Evolutionary conservation across 2,329 filamentous ascomycete species (phyloP), one percentile per base, ranked within the genome.

Genomic region (Gyromitra esculenta): DNA sequence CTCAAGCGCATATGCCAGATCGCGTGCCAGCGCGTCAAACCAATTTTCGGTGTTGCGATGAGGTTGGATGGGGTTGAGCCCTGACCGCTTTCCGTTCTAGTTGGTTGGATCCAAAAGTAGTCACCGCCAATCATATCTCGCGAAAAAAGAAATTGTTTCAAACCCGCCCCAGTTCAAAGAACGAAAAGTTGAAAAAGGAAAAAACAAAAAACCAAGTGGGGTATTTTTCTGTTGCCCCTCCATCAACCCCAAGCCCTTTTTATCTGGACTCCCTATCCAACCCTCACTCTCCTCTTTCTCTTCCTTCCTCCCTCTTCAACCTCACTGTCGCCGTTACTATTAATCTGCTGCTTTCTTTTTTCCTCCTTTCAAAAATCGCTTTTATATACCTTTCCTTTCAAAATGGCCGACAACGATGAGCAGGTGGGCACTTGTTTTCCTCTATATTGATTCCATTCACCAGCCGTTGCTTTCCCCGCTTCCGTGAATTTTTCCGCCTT

Each of bases 391-490:
- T 65, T 70, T 70, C 65, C 50, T 54, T 69, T 67, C 76, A 79
- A 74, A 50, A 79, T 79, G 78, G 65, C 76, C 69, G 73, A 79
- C 63, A 78, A 78, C 66, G 76, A 79, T 74, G 73, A 79, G 31
- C 77, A 79, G 68, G 77, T 79, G 62, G 62, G 77, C 50, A 25
- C 65, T 39, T 62, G 25, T 41, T 59, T 50, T 60, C 56, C 66
- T 21, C 63, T 54, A 5, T 62, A 62, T 63, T 18, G 35, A 48
- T 74, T 59, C 43, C 25, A 21, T 45, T n/a, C 18, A 8, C 15
- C 31, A 15, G 35, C 45, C 25, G 56, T 57, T 76, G 63, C 69
- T 25, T 76, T 73, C 62, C 56, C 71, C 69, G 64, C 70, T 73
- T 69, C 74, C 50, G 35, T 45, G 41, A 60, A 63, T 37, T 64